A percentile compares a stretch with the other conserved stretches of the same genome.
phyloP scores from a whole-genome alignment of 331 rosid genomes.

The Rosa hybrid region DNA sequence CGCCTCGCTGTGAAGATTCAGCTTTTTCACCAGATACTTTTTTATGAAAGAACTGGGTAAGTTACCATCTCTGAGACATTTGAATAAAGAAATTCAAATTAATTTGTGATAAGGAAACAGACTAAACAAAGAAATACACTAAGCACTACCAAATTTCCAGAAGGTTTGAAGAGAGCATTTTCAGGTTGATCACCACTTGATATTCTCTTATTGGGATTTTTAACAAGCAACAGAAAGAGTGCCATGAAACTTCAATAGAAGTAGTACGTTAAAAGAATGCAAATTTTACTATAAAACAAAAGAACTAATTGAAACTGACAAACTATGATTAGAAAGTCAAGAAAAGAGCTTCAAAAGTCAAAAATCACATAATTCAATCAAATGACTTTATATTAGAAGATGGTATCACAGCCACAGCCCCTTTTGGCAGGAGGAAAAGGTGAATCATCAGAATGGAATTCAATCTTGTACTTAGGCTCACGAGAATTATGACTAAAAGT shows the following conservation, averaged over 20 bases:
- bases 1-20: slow-evolving; percentile 51
- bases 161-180: background rate
- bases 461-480: no score
- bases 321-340: slow-evolving; percentile 14
- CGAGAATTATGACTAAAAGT: no score
- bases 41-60: slow-evolving; percentile 47
- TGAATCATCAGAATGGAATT: no score
- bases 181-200: no score
- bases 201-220: background rate
- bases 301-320: background rate
- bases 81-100: slow-evolving; percentile 14
- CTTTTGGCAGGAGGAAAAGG: slow-evolving; percentile 7
- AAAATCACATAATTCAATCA: background rate
- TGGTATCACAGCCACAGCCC: background rate
- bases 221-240: background rate
- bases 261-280: no score
- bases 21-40: slow-evolving; percentile 50
- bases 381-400: background rate
- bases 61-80: slow-evolving; percentile 48
- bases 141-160: background rate
- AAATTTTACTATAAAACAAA: background rate
- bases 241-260: no score
- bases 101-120: background rate
- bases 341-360: slow-evolving; percentile 19
- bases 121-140: background rate